Evolutionary conservation across 108 stramenopile genomes (phyloP).

Genomic region (Fistulifera pelliculosa): DNA sequence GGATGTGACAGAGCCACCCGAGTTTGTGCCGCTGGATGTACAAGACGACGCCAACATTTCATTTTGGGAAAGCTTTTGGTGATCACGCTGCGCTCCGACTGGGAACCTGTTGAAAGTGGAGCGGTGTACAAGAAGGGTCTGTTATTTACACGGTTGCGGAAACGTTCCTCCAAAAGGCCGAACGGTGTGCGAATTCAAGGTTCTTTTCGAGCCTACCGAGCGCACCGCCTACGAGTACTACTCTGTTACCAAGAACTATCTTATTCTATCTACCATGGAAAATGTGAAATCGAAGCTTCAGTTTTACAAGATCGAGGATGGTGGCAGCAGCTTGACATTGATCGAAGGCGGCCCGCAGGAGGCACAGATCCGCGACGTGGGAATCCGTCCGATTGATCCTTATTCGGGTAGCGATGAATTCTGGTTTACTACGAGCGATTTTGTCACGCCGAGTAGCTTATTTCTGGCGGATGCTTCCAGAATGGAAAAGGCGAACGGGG

Average conservation of each 20-base stretch:
- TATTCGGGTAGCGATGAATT: slow-evolving; percentile 44
- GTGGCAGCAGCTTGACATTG: slow-evolving; percentile 34
- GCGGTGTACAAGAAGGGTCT: slow-evolving; percentile 55
- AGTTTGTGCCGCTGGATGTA: slow-evolving; percentile 62
- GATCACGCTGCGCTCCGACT: slow-evolving; percentile 69
- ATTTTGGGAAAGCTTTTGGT: slow-evolving; percentile 57
- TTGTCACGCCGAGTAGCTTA: slow-evolving; percentile 52
- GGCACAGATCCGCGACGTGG: slow-evolving; percentile 49
- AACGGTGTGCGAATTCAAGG: slow-evolving; percentile 44
- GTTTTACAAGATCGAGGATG: slow-evolving; percentile 61
- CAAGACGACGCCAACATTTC: slow-evolving; percentile 55
- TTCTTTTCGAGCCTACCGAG: slow-evolving; percentile 72
- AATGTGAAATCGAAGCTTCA: slow-evolving; percentile 74
- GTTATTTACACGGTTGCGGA: slow-evolving; percentile 49
- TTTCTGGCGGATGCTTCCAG: slow-evolving; percentile 58
- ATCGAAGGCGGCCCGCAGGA: slow-evolving; percentile 49
- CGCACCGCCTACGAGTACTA: slow-evolving; percentile 60
- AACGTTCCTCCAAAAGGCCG: slow-evolving; percentile 53
- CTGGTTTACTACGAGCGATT: slow-evolving; percentile 64
- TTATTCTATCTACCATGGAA: slow-evolving; percentile 69
- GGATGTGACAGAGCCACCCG: slow-evolving; percentile 22
- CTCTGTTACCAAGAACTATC: slow-evolving; percentile 67
- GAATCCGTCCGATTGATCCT: slow-evolving; percentile 51
- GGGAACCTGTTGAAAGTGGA: slow-evolving; percentile 56
- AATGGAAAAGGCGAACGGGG: slow-evolving; percentile 6